These are phyloP conservation scores for Tieghemostelium lacteum DNA, from an alignment of 78 protist species.

Conservation along the genomic window DNA sequence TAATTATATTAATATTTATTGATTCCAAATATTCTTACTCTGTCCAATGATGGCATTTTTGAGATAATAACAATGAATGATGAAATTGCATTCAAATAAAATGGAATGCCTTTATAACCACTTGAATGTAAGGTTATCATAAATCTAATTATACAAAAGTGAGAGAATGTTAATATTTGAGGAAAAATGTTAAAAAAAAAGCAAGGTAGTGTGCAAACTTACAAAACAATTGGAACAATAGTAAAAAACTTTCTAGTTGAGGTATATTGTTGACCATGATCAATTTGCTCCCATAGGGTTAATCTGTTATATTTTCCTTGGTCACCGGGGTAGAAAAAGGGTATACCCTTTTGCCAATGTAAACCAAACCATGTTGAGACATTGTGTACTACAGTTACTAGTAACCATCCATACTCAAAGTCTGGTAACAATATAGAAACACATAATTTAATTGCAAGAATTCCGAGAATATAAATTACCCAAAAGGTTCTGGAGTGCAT, in stretches of 20 bases:
- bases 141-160: constrained; percentile 15
- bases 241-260: constrained; percentile 88
- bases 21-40: constrained; percentile 77
- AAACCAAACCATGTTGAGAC: constrained; percentile 74
- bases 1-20: constrained; percentile 54
- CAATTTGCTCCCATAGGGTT: constrained; percentile 93
- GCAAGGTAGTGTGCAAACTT: no score
- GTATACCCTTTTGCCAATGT: constrained; percentile 87
- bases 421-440: constrained; percentile 26
- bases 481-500: constrained; percentile 57
- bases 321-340: constrained; percentile 59
- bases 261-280: constrained; percentile 87
- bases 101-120: constrained; percentile 52
- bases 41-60: constrained; percentile 79
- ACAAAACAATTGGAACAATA: constrained; percentile 88
- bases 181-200: not conserved
- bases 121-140: constrained; percentile 58
- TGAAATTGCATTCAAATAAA: constrained; percentile 55
- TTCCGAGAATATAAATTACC: constrained; percentile 40
- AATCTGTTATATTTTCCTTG: constrained; percentile 83
- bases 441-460: not conserved
- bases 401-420: constrained; percentile 57
- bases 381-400: no score
- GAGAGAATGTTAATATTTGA: not conserved
- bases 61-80: constrained; percentile 51